phyloP scores from a whole-genome alignment of 2,329 filamentous ascomycete genomes.

The Venturia carpophila region DNA sequence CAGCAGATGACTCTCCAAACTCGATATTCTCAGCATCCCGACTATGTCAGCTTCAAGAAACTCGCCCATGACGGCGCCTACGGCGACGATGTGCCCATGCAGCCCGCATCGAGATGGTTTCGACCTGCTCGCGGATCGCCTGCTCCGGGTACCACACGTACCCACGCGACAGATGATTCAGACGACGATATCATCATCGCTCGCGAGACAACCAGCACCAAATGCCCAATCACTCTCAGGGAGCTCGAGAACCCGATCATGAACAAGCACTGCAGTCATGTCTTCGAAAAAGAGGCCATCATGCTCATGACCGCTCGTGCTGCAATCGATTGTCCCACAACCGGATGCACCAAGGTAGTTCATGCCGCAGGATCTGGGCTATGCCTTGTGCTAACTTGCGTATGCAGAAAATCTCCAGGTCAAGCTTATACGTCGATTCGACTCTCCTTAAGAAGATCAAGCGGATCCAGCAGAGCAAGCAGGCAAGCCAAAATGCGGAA shows the following conservation, averaged over 20 bases:
- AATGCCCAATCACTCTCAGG: slow-evolving; percentile 60
- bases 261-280: slow-evolving; percentile 65
- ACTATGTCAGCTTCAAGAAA: slow-evolving; percentile 54
- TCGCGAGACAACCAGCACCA: slow-evolving; percentile 55
- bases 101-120: slow-evolving; percentile 57
- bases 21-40: slow-evolving; percentile 52
- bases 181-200: slow-evolving; percentile 64
- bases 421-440: slow-evolving; percentile 27
- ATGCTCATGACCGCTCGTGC: slow-evolving; percentile 42
- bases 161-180: slow-evolving; percentile 41
- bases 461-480: slow-evolving; percentile 29
- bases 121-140: slow-evolving; percentile 40
- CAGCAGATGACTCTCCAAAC: slow-evolving; percentile 30
- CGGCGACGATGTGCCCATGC: slow-evolving; percentile 45
- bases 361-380: background rate
- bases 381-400: background rate
- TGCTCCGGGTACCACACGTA: slow-evolving; percentile 34
- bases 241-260: slow-evolving; percentile 69
- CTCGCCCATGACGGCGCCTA: slow-evolving; percentile 55
- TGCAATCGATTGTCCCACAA: slow-evolving; percentile 52
- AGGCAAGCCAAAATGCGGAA: slow-evolving; percentile 20
- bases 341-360: slow-evolving; percentile 50
- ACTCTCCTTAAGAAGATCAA: slow-evolving; percentile 32
- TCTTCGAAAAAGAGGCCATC: slow-evolving; percentile 61
- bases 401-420: slow-evolving; percentile 26